Evolutionary conservation across 345 rosid species (phyloP).

Genomic region (Lepidium aucheri): DNA sequence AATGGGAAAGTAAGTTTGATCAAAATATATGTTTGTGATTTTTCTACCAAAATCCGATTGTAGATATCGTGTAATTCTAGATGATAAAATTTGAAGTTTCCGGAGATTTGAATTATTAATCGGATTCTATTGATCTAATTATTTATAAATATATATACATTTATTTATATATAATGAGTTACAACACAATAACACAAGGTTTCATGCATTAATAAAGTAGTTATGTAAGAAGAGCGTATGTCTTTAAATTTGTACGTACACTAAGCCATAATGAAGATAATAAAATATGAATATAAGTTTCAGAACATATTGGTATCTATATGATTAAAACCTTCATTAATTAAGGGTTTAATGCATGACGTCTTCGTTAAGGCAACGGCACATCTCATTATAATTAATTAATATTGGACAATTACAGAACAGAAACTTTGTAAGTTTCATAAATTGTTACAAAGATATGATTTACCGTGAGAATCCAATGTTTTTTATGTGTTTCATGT

Average conservation of each 20-base stretch:
- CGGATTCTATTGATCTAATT: too few species aligned
- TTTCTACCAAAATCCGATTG: too few species aligned
- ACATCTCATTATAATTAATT: not conserved
- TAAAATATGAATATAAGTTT: conserved; percentile 17
- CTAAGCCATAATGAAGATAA: not conserved
- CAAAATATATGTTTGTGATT: too few species aligned
- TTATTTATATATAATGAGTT: too few species aligned
- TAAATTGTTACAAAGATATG: conserved; percentile 10
- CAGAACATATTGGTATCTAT: conserved; percentile 25
- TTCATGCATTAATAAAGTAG: too few species aligned
- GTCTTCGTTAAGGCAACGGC: conserved; percentile 35
- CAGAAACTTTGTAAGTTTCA: conserved; percentile 13
- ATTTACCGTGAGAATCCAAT: conserved; percentile 29
- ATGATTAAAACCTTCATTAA: conserved; percentile 19
- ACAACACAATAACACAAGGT: too few species aligned
- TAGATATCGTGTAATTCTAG: too few species aligned
- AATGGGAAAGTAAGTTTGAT: too few species aligned
- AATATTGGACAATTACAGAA: not conserved
- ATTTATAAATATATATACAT: too few species aligned
- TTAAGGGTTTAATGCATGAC: conserved; percentile 24
- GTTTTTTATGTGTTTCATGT: conserved; percentile 15
- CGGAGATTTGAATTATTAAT: too few species aligned
- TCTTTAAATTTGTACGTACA: not conserved
- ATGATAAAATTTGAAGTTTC: too few species aligned
- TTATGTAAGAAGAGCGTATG: not conserved